These are phyloP conservation scores for Gaultheria prostrata DNA, from an alignment of 148 eudicot genomes.

Conservation along the genomic window DNA sequence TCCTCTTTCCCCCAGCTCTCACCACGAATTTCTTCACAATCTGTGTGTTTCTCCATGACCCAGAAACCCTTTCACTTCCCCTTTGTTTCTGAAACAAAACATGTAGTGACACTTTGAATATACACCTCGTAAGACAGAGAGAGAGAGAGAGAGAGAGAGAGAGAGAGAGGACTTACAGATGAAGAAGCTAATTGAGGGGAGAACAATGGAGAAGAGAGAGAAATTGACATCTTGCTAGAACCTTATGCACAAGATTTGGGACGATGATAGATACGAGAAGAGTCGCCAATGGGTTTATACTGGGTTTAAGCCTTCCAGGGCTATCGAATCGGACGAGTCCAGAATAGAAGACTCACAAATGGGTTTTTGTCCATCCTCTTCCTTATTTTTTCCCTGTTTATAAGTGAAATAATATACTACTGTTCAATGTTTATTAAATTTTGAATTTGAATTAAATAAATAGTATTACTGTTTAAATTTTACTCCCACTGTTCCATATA, in stretches of 20 bases:
- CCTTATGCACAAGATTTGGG: not conserved
- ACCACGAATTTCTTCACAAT: slow-evolving; percentile 35
- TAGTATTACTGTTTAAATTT: no score
- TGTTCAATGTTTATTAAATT: no score
- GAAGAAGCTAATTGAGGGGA: slow-evolving; percentile 9
- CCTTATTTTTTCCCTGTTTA: no score
- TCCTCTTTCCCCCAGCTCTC: slow-evolving; percentile 81
- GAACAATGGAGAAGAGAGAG: slow-evolving; percentile 20
- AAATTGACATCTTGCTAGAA: slow-evolving; percentile 21
- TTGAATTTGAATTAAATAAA: no score
- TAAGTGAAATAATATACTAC: no score
- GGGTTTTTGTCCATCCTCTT: no score
- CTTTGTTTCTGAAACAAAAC: slow-evolving; percentile 29
- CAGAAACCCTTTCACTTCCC: slow-evolving; percentile 21
- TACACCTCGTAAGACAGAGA: not conserved
- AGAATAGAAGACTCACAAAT: not conserved
- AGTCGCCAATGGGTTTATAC: slow-evolving; percentile 5
- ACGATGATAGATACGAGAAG: not conserved
- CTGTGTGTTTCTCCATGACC: slow-evolving; percentile 22
- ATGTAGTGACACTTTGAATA: not conserved
- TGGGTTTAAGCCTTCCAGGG: slow-evolving; percentile 16
- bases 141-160: not conserved
- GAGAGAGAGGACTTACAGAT: slow-evolving; percentile 19
- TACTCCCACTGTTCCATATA: no score
- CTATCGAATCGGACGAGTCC: not conserved